Conservation (phyloP, 192 early-diverging fungal species). For the Coemansia sp. region DNA sequence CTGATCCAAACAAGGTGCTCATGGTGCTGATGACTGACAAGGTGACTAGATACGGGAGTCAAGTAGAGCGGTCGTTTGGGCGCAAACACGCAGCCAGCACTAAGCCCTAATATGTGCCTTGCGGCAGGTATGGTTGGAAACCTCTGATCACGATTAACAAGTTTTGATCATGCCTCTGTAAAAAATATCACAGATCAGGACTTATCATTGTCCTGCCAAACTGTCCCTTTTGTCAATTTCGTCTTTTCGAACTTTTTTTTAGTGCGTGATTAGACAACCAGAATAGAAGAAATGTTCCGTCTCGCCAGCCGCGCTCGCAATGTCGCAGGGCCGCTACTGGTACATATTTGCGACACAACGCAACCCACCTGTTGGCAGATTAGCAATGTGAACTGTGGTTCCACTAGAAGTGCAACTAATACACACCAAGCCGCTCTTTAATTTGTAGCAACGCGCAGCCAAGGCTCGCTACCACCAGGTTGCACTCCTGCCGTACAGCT, state of each 20-base stretch:
- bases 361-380: not conserved
- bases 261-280: not conserved
- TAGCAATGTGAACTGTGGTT: not conserved
- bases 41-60: not conserved
- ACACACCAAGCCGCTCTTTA: not conserved
- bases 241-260: not conserved
- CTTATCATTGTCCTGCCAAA: not conserved
- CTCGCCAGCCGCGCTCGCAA: constrained; percentile 22
- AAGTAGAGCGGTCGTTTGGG: not conserved
- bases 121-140: not conserved
- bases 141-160: not conserved
- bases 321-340: constrained; percentile 31
- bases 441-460: constrained; percentile 24
- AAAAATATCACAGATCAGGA: not conserved
- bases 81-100: not conserved
- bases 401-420: not conserved
- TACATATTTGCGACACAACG: constrained; percentile 13
- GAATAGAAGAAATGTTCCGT: constrained; percentile 32
- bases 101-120: not conserved
- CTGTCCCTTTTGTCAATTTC: not conserved
- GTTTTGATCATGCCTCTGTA: not conserved
- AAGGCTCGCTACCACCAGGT: constrained; percentile 31
- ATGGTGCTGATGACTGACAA: not conserved
- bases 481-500: constrained; percentile 30
- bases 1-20: constrained; percentile 9